Evolutionary conservation across 106 monocot genomes (phyloP), one percentile per base, ranked within the genome.

Genomic region (Dendrobium huoshanense): DNA sequence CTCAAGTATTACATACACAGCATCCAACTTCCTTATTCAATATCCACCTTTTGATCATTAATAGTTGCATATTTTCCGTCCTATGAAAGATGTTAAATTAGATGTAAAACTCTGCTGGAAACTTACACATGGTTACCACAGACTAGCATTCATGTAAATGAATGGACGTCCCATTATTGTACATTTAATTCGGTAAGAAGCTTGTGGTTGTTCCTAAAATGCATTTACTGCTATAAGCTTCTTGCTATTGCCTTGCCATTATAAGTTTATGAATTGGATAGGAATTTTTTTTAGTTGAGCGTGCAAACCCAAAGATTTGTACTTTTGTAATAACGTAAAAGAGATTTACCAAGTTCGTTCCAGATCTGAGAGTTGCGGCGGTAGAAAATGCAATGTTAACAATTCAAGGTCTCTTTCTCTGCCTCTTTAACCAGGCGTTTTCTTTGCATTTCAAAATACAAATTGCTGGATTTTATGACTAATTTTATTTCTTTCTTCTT

Each of bases 401-500:
- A 37, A 70, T 70, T 70, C 37, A 24, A 4, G 70, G 10, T 33
- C 15, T 70, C 37, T 70, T 70, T 20, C 15, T 37, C 13, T 70
- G 33, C 37, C 70, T 70, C 4, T 29, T 70, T 29, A 31, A 40
- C 70, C 15, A 37, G 31, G 33, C 37, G 13, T 13, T 70, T 4
- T 70, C 37, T 70, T 70, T 33, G 70, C 37, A 70, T 70, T 70
- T 70, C 13, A 70, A 37, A 37, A 40, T 40, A 33, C 70, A 70
- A 15, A 70, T 37, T 70, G 70, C 37, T 70, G 15, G 16, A 70
- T 33, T 33, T 43, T 42, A 13, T 43, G 20, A 16, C 74, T 70
- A 70, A 70, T 13, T 31, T 70, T 33, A 70, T 61, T 70, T 19
- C 44, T 74, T 74, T 74, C 74, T 74, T 74, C 20, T 74, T 9